These are phyloP conservation scores for Lasiosphaeria hispida DNA, from an alignment of 495 filamentous ascomycete species.

Conservation along the genomic window DNA sequence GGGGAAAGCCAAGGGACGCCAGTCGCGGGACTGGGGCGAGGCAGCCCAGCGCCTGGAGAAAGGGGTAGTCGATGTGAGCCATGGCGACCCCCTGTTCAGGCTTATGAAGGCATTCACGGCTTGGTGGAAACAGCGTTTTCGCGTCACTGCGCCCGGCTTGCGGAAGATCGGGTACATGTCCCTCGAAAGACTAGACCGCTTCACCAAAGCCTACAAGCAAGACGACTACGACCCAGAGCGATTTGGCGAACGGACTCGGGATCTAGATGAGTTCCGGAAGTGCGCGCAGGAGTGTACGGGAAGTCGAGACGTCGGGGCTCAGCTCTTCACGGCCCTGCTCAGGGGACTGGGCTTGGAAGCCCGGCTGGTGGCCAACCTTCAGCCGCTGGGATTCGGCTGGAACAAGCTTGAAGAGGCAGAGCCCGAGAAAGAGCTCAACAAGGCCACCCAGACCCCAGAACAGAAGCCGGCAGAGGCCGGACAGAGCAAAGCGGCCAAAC, in stretches of 20 bases:
- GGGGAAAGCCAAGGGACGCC: slow-evolving; percentile 44
- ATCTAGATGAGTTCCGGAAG: slow-evolving; percentile 63
- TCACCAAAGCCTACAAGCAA: slow-evolving; percentile 63
- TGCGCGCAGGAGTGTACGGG: slow-evolving; percentile 71
- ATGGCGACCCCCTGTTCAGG: slow-evolving; percentile 78
- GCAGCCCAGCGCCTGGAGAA: slow-evolving; percentile 66
- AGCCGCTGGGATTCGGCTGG: slow-evolving; percentile 89
- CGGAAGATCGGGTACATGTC: slow-evolving; percentile 86
- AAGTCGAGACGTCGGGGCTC: slow-evolving; percentile 82
- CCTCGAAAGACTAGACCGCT: slow-evolving; percentile 61
- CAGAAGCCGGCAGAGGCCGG: slow-evolving; percentile 1
- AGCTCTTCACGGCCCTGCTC: slow-evolving; percentile 88
- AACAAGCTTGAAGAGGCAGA: slow-evolving; percentile 75
- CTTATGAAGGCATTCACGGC: slow-evolving; percentile 70
- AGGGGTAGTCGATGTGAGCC: slow-evolving; percentile 66
- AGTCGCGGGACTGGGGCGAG: slow-evolving; percentile 71
- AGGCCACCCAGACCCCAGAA: slow-evolving; percentile 7
- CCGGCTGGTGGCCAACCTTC: slow-evolving; percentile 77
- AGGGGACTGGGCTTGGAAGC: slow-evolving; percentile 78
- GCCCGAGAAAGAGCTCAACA: slow-evolving; percentile 36
- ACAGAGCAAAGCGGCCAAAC: slow-evolving; percentile 18
- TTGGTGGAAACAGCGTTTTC: slow-evolving; percentile 88
- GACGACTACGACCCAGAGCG: slow-evolving; percentile 56
- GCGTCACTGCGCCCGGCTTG: slow-evolving; percentile 72
- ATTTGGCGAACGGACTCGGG: slow-evolving; percentile 72